phyloP scores from a whole-genome alignment of 2,329 filamentous ascomycete species.

The Cryphonectria carpinicola region DNA sequence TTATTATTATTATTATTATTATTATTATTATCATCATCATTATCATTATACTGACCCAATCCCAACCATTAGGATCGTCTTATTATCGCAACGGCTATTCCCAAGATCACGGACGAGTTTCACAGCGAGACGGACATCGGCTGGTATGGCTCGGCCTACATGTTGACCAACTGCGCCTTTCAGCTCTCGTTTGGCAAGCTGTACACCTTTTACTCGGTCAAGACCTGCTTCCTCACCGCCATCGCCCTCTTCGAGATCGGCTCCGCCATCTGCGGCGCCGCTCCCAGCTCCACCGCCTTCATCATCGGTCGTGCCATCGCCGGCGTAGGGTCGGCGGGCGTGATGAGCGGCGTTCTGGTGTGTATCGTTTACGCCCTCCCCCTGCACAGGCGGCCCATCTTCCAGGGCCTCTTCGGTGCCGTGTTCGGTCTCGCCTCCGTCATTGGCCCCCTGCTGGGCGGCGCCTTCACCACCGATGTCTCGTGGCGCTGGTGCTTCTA shows the following conservation, averaged over 20 bases:
- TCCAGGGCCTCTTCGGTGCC: slow-evolving; percentile 42
- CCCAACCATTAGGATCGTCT: slow-evolving; percentile 35
- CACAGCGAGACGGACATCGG: slow-evolving; percentile 43
- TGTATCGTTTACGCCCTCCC: slow-evolving; percentile 42
- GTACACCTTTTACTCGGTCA: slow-evolving; percentile 45
- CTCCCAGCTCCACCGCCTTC: slow-evolving; percentile 44
- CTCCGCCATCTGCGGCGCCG: slow-evolving; percentile 45
- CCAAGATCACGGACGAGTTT: slow-evolving; percentile 45
- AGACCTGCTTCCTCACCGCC: slow-evolving; percentile 37
- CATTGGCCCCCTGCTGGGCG: slow-evolving; percentile 43
- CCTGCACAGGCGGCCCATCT: slow-evolving; percentile 39
- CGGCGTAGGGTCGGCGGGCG: slow-evolving; percentile 44
- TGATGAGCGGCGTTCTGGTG: slow-evolving; percentile 44
- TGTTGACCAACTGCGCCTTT: slow-evolving; percentile 43
- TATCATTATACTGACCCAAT: neutral
- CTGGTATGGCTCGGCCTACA: slow-evolving; percentile 45
- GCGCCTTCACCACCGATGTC: slow-evolving; percentile 43
- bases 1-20: no score
- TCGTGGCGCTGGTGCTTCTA: slow-evolving; percentile 45
- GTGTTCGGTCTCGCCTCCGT: slow-evolving; percentile 42
- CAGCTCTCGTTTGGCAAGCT: slow-evolving; percentile 47
- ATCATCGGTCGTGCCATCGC: slow-evolving; percentile 47
- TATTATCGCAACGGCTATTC: slow-evolving; percentile 45
- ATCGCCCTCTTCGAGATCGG: slow-evolving; percentile 44
- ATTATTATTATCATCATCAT: no score